These are phyloP conservation scores for Rhizopogon vulgaris DNA, from an alignment of 768 basidiomycete species.

Conservation along the genomic window DNA sequence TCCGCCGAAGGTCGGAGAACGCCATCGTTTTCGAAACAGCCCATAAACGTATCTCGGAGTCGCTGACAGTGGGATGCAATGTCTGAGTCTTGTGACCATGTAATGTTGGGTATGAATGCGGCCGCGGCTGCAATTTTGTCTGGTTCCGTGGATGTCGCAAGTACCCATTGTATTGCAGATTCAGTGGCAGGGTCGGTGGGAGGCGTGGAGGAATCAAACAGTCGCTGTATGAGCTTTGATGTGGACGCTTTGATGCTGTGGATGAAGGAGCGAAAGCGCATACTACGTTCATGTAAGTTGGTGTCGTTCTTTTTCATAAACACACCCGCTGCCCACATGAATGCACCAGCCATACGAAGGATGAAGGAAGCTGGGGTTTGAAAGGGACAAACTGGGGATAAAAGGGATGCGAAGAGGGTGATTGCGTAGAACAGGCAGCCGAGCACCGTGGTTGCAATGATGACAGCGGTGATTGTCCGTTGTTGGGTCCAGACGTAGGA, in stretches of 20 bases:
- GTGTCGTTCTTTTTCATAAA: background rate
- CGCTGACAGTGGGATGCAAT: background rate
- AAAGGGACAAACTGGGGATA: constrained; percentile 9
- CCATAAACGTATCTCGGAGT: constrained; percentile 1
- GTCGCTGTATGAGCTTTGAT: background rate
- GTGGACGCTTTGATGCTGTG: background rate
- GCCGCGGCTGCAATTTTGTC: constrained; percentile 1
- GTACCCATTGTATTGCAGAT: constrained; percentile 1
- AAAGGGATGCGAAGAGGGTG: constrained; percentile 5
- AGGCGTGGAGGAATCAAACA: background rate
- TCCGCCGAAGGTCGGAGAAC: background rate
- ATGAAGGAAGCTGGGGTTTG: constrained; percentile 6
- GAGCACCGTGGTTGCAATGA: constrained; percentile 4
- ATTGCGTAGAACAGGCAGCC: constrained; percentile 7
- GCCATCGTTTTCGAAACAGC: constrained; percentile 1
- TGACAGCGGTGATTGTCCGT: constrained; percentile 2
- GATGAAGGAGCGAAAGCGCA: background rate
- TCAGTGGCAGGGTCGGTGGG: background rate
- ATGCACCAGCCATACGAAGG: constrained; percentile 3
- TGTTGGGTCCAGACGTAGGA: constrained; percentile 5
- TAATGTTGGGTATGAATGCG: background rate
- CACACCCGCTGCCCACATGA: background rate
- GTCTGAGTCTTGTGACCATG: background rate
- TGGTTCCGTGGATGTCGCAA: constrained; percentile 4
- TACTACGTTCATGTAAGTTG: background rate